A percentile compares a stretch with the other conserved stretches of the same genome.
phyloP scores from a whole-genome alignment of 768 basidiomycete species.

The Leccinum truebloodii region DNA sequence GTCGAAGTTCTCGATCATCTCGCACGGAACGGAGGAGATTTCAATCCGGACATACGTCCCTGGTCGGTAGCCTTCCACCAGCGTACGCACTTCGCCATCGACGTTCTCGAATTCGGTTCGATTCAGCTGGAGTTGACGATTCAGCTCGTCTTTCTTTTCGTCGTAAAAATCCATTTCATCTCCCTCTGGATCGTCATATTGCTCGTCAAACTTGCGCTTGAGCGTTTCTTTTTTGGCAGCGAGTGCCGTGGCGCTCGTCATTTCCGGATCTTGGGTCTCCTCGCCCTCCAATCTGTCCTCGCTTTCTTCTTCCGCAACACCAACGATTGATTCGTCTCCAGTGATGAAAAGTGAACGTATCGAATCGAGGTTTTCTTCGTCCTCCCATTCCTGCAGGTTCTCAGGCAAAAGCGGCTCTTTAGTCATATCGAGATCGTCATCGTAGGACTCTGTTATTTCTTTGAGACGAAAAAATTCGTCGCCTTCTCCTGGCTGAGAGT shows the following conservation, averaged over 20 bases:
- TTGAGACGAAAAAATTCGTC: conserved; percentile 73
- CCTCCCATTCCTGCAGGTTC: conserved; percentile 73
- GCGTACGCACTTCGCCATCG: conserved; percentile 72
- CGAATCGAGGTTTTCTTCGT: conserved; percentile 82
- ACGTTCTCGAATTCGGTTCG: conserved; percentile 81
- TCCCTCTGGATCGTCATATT: conserved; percentile 88
- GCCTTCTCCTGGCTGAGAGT: conserved; percentile 66
- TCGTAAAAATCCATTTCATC: conserved; percentile 87
- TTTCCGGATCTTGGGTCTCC: conserved; percentile 32
- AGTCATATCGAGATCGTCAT: conserved; percentile 64
- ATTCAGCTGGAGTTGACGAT: conserved; percentile 80
- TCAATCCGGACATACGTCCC: conserved; percentile 94
- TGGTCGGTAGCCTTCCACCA: conserved; percentile 89
- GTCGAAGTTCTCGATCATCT: conserved; percentile 92
- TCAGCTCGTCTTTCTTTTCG: conserved; percentile 89
- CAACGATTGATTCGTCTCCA: conserved; percentile 44
- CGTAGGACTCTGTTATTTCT: conserved; percentile 38
- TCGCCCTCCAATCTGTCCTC: conserved; percentile 42
- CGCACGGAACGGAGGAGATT: conserved; percentile 79
- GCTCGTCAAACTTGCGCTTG: conserved; percentile 94
- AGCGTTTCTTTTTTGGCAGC: conserved; percentile 87
- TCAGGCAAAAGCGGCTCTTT: conserved; percentile 58
- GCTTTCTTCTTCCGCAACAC: conserved; percentile 40
- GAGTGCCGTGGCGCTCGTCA: conserved; percentile 52
- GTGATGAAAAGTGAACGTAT: conserved; percentile 92